phyloP scores from a whole-genome alignment of 345 rosid genomes.

The Hirschfeldia incana region DNA sequence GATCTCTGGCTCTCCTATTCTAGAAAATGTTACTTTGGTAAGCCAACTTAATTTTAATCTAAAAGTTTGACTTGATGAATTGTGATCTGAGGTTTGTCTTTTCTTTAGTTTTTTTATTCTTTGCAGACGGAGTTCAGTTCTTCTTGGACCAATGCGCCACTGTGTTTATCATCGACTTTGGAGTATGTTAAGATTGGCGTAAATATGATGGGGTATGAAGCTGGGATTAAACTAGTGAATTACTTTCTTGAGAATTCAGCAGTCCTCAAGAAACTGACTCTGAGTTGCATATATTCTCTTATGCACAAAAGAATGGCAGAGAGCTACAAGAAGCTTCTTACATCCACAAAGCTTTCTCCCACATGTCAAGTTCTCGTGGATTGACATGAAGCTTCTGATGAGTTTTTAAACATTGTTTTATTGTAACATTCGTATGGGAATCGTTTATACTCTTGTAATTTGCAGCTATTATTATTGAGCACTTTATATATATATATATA shows the following conservation, averaged over 20 bases:
- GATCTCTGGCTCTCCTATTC: neutral
- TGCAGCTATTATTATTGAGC: neutral
- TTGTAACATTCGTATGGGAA: no score
- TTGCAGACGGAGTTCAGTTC: no score
- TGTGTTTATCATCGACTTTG: neutral
- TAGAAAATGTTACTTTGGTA: neutral
- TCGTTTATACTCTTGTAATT: no score
- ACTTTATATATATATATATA: no score
- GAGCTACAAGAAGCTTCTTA: neutral
- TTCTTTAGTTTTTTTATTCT: no score
- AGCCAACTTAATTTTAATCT: neutral
- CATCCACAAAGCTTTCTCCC: constrained; percentile 3
- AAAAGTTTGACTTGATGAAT: neutral
- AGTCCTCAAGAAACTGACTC: neutral
- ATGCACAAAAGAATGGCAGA: neutral
- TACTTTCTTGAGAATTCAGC: neutral
- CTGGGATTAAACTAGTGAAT: neutral
- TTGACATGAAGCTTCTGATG: neutral
- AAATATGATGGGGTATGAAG: accelerated
- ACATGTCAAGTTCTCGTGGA: neutral
- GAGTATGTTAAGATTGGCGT: constrained; percentile 1
- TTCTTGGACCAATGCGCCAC: neutral
- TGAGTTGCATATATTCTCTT: neutral
- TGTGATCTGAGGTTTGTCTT: neutral
- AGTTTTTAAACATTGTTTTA: neutral